Conservation (phyloP, 2,329 filamentous ascomycete species). For the Hortaea sp. region DNA sequence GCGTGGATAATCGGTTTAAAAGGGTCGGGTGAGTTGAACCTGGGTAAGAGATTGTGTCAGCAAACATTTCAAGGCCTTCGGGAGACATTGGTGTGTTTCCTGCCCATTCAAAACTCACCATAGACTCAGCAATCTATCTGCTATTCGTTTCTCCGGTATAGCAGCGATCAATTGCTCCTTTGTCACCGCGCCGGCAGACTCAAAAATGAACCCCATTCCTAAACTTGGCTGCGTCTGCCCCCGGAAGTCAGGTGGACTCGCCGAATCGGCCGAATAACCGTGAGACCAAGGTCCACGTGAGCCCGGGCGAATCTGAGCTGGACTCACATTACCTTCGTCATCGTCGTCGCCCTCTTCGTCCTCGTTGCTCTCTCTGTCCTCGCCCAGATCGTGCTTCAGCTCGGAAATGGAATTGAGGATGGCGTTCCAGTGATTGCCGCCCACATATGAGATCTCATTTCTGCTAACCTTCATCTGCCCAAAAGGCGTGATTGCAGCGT, state of each 20-base stretch:
- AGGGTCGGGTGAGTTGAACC: constrained; percentile 24
- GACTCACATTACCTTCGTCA: neutral
- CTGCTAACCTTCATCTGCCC: constrained; percentile 74
- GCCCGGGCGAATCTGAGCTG: neutral
- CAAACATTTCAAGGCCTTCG: too few relatives aligned
- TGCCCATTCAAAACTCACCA: constrained; percentile 8
- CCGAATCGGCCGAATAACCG: neutral
- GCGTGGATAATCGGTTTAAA: constrained; percentile 52
- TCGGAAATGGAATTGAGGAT: constrained; percentile 54
- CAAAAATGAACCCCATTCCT: constrained; percentile 19
- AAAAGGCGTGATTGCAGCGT: constrained; percentile 54
- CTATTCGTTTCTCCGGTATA: constrained; percentile 23
- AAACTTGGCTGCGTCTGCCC: constrained; percentile 1
- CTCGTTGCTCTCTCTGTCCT: constrained; percentile 8
- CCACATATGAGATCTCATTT: constrained; percentile 68
- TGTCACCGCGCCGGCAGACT: constrained; percentile 10
- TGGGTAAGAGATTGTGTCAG: too few relatives aligned
- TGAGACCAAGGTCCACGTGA: neutral
- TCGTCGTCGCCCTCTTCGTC: constrained; percentile 7
- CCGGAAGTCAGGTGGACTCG: neutral
- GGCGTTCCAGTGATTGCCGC: constrained; percentile 74
- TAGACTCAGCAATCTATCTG: constrained; percentile 21
- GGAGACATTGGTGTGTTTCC: too few relatives aligned
- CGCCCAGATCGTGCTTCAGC: constrained; percentile 22
- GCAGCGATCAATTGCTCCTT: constrained; percentile 22